Evolutionary conservation across 1,139 yeast genomes (phyloP).

Genomic region (Candida tetrigidarum): DNA sequence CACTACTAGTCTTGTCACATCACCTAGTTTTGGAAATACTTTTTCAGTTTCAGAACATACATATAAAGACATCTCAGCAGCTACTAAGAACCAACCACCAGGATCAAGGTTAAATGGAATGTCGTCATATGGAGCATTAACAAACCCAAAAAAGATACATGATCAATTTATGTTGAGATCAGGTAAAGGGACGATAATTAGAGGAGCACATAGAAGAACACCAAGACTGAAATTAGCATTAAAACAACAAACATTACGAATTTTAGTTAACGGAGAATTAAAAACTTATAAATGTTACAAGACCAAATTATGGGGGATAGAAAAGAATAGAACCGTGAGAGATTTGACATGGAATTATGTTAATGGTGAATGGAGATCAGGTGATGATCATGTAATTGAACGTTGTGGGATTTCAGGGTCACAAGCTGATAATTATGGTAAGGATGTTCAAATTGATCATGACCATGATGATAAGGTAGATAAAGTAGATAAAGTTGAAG

Average conservation of each 20-base stretch:
- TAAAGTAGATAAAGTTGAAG: slow-evolving; percentile 20
- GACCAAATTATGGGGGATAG: slow-evolving; percentile 89
- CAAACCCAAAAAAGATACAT: slow-evolving; percentile 19
- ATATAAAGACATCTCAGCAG: slow-evolving; percentile 34
- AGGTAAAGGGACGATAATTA: slow-evolving; percentile 51
- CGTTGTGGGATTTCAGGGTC: slow-evolving; percentile 33
- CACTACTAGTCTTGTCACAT: slow-evolving; percentile 21
- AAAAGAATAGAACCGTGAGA: slow-evolving; percentile 60
- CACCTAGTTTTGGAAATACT: slow-evolving; percentile 22
- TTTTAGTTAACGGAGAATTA: slow-evolving; percentile 62
- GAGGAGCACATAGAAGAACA: slow-evolving; percentile 65
- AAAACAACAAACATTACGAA: slow-evolving; percentile 63
- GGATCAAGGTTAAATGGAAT: slow-evolving; percentile 33
- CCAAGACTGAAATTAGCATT: slow-evolving; percentile 51
- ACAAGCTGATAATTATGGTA: slow-evolving; percentile 24
- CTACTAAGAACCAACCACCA: slow-evolving; percentile 35
- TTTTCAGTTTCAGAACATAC: slow-evolving; percentile 31
- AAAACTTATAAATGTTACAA: slow-evolving; percentile 63
- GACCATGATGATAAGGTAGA: slow-evolving; percentile 24
- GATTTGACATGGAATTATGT: slow-evolving; percentile 67
- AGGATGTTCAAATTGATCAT: slow-evolving; percentile 21
- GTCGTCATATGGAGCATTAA: slow-evolving; percentile 38
- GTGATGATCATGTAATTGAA: slow-evolving; percentile 80
- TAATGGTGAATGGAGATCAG: slow-evolving; percentile 82
- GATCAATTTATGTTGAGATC: slow-evolving; percentile 21